Evolutionary conservation across 345 rosid species (phyloP).

Genomic region (Arabis alpina): DNA sequence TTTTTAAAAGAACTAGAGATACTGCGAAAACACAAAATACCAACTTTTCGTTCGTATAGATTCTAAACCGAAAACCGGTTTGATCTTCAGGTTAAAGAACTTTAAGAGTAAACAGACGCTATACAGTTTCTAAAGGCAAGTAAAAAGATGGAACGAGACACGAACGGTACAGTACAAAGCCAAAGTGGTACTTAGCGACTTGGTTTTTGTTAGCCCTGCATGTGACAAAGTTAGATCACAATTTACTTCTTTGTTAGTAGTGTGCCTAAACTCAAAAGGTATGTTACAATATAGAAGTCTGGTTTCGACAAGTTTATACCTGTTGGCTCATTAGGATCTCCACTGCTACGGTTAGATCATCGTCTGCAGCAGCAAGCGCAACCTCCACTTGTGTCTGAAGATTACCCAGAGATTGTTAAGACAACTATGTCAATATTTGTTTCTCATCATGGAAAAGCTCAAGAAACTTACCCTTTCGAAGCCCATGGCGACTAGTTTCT

Average conservation of each 20-base stretch:
- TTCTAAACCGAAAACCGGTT: constrained; percentile 27
- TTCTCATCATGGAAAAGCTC: background rate
- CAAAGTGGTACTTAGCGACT: constrained; percentile 9
- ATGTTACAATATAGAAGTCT: background rate
- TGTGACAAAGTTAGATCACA: constrained; percentile 20
- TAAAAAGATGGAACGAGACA: constrained; percentile 22
- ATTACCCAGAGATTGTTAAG: constrained; percentile 3
- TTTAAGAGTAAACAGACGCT: constrained; percentile 15
- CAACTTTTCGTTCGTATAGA: constrained; percentile 24
- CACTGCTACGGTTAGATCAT: constrained; percentile 84
- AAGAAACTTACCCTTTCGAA: constrained; percentile 74
- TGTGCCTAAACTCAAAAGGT: background rate
- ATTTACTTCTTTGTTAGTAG: background rate
- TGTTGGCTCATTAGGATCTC: constrained; percentile 97
- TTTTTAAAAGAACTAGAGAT: background rate
- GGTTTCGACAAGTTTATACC: constrained; percentile 44
- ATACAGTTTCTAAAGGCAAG: constrained; percentile 38
- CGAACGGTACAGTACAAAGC: constrained; percentile 29
- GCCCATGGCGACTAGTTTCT: constrained; percentile 89
- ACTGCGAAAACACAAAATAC: background rate
- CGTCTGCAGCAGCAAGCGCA: constrained; percentile 92
- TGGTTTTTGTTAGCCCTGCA: constrained; percentile 32
- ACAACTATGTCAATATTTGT: too few species aligned
- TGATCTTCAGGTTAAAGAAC: constrained; percentile 22
- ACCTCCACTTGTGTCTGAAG: constrained; percentile 96